A percentile compares a stretch with the other conserved stretches of the same genome.
phyloP scores from a whole-genome alignment of 345 rosid genomes.

The Angophora floribunda region DNA sequence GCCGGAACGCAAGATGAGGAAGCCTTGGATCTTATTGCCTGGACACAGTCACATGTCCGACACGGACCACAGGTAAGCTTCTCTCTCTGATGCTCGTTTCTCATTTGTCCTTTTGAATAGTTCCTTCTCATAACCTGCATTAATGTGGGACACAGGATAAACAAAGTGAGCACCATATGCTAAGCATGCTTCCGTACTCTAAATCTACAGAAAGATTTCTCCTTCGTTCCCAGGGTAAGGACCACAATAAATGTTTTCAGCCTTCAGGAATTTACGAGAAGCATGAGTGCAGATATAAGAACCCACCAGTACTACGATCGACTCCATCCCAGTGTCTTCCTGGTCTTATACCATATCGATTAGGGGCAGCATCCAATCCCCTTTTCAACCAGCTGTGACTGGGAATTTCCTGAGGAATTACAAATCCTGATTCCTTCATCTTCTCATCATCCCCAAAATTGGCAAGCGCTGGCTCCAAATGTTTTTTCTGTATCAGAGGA shows the following conservation, averaged over 20 bases:
- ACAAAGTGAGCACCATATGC: background rate
- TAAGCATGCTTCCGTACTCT: background rate
- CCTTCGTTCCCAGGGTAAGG: background rate
- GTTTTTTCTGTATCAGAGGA: slow-evolving; percentile 43
- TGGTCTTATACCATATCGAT: slow-evolving; percentile 80
- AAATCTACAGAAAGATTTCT: background rate
- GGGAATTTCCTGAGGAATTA: slow-evolving; percentile 78
- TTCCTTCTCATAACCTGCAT: slow-evolving; percentile 65
- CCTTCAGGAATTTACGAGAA: background rate
- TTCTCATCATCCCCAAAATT: slow-evolving; percentile 78
- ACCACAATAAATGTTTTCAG: background rate
- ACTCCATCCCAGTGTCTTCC: slow-evolving; percentile 99
- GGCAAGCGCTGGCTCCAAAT: slow-evolving; percentile 27
- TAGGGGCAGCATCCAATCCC: slow-evolving; percentile 70
- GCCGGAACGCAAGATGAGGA: background rate
- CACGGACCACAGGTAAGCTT: slow-evolving; percentile 93
- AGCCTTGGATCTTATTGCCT: background rate
- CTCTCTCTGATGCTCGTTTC: slow-evolving; percentile 75
- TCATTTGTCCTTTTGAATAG: slow-evolving; percentile 57
- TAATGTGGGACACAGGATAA: background rate
- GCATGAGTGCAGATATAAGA: background rate
- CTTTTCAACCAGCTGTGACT: slow-evolving; percentile 81
- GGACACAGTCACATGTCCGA: slow-evolving; percentile 61
- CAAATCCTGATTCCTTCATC: slow-evolving; percentile 89
- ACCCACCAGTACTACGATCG: slow-evolving; percentile 80